These are phyloP conservation scores for Polychaeton citri DNA, from an alignment of 2,329 filamentous ascomycete species.

Conservation along the genomic window DNA sequence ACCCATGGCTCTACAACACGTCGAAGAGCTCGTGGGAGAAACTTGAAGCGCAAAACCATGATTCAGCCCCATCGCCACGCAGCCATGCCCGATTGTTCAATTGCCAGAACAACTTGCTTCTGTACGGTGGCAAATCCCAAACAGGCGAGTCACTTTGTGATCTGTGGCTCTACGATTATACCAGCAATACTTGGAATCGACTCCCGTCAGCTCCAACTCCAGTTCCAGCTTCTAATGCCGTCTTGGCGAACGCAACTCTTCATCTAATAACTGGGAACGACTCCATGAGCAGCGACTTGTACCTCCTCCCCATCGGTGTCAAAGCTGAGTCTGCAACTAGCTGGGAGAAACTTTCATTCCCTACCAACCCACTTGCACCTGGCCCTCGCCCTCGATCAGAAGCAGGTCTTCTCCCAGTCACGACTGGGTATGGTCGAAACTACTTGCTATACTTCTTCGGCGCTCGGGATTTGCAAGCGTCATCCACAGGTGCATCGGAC, in stretches of 20 bases:
- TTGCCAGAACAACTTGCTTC: slow-evolving; percentile 16
- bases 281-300: slow-evolving; percentile 17
- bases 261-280: slow-evolving; percentile 27
- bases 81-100: slow-evolving; percentile 15
- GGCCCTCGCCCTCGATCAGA: slow-evolving; percentile 26
- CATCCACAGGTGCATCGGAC: too few species aligned
- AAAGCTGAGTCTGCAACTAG: slow-evolving; percentile 10
- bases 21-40: slow-evolving; percentile 17
- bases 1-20: slow-evolving; percentile 29
- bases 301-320: slow-evolving; percentile 14
- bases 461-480: slow-evolving; percentile 10
- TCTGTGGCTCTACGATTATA: slow-evolving; percentile 18
- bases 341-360: slow-evolving; percentile 29
- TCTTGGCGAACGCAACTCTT: slow-evolving; percentile 23
- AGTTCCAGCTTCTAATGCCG: slow-evolving; percentile 20
- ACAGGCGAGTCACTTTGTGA: slow-evolving; percentile 15
- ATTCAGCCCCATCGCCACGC: slow-evolving; percentile 15
- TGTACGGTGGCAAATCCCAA: slow-evolving; percentile 15
- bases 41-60: slow-evolving; percentile 5
- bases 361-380: slow-evolving; percentile 29
- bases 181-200: slow-evolving; percentile 13
- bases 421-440: slow-evolving; percentile 30
- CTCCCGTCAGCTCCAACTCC: slow-evolving; percentile 17
- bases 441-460: slow-evolving; percentile 33
- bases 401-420: slow-evolving; percentile 27